Evolutionary conservation across 1,139 yeast genomes (phyloP).

Genomic region (Debaryomyces robertsiae): DNA sequence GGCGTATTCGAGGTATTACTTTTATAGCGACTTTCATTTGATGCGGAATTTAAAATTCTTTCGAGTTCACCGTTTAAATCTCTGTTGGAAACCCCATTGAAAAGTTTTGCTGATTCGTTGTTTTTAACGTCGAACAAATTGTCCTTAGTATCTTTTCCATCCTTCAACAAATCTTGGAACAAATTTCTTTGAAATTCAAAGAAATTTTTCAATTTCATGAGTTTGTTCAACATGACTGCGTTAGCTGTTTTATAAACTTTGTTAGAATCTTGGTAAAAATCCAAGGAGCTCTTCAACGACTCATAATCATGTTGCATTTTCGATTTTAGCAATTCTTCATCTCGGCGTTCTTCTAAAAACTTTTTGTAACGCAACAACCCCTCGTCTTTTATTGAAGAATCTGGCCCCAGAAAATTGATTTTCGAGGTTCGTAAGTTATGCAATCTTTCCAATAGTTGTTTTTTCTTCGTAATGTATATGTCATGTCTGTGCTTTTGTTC

Average conservation of each 20-base stretch:
- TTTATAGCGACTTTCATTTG: conserved; percentile 13
- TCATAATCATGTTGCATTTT: conserved; percentile 40
- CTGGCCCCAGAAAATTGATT: conserved; percentile 24
- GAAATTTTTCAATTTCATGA: conserved; percentile 43
- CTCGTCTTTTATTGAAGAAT: conserved; percentile 27
- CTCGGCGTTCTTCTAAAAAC: conserved; percentile 27
- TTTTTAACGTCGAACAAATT: conserved; percentile 37
- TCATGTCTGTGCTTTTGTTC: conserved; percentile 21
- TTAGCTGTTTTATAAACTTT: conserved; percentile 38
- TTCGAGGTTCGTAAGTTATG: conserved; percentile 29
- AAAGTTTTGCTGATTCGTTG: conserved; percentile 40
- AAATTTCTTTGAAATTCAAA: conserved; percentile 40
- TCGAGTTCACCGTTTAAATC: conserved; percentile 35
- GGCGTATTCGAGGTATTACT: conserved; percentile 5
- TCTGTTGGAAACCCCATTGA: conserved; percentile 32
- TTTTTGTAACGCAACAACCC: conserved; percentile 26
- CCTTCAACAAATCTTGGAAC: conserved; percentile 27
- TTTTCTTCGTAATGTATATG: conserved; percentile 27
- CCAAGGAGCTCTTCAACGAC: conserved; percentile 32
- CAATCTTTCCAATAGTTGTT: conserved; percentile 29
- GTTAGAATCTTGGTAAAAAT: conserved; percentile 44
- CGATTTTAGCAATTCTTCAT: conserved; percentile 38
- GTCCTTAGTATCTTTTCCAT: conserved; percentile 18
- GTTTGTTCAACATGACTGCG: conserved; percentile 33
- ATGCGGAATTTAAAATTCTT: conserved; percentile 21